Base-by-base conservation (phyloP, 495 filamentous ascomycete genomes). In the Glonium stellatum region DNA sequence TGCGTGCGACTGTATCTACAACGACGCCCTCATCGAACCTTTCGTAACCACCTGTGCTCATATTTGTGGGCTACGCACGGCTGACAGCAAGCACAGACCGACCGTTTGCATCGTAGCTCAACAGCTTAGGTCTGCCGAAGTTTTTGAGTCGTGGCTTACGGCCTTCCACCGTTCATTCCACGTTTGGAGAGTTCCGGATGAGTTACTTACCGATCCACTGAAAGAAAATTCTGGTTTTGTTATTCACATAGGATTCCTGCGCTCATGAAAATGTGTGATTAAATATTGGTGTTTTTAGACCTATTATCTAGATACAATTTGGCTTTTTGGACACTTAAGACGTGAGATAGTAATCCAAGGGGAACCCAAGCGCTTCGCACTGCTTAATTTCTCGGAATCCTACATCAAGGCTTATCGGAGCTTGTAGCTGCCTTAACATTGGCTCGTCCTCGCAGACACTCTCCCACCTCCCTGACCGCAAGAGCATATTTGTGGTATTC, bases 1-100 rank as follows among this genome's bases (percentile, higher is more conserved):
- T 51, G 72, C 70, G 8, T 73, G 73, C 54, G 74, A 76, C 54
- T 75, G 72, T 66, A 69, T 76, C 60, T 76, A 69, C 69, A 76
- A 76, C 62, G 70, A 75, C 25, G 63, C 71, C 10, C 80, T 98
- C 3, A 83, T 97, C 15, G 75, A 82, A 36, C 89, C 90, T 1
- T 82, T 97, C 19, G 87, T 96, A n/a, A 77, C 84, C 52, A 87
- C 90, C 0, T 97, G 91, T 73, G 82, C 79, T n/a, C 87, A 92
- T 58, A 76, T 83, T 25, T 95, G 92, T 73, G 71, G 74, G 19
- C 70, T 92, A 1, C 71, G 83, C 19, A 67, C 73, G 13, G 59
- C 62, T 27, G 39, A 57, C 0, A 19, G 59, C 1, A 27, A 36
- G 27, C 34, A 49, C 21, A 61, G 61, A 9, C 81, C 82, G 12